Evolutionary conservation across 2,329 filamentous ascomycete species (phyloP).

Genomic region (Colletotrichum godetiae): DNA sequence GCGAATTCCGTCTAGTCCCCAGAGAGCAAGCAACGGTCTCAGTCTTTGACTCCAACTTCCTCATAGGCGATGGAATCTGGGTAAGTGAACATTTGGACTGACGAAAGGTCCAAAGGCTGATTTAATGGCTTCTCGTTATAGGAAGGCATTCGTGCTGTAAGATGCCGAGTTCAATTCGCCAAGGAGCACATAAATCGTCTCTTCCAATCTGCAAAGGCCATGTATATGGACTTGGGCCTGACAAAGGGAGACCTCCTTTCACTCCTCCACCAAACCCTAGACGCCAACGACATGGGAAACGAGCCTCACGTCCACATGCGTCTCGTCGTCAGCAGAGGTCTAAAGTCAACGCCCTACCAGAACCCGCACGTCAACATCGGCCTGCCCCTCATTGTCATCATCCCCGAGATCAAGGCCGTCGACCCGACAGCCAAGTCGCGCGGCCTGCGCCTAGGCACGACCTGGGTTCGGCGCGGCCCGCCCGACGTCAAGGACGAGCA

Average conservation of each 20-base stretch:
- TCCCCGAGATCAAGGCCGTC: conserved; percentile 43
- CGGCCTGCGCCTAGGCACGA: conserved; percentile 41
- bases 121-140: neutral
- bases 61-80: conserved; percentile 44
- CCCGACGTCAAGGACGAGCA: conserved; percentile 46
- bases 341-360: conserved; percentile 43
- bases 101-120: neutral
- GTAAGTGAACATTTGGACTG: conserved; percentile 11
- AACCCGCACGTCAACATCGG: conserved; percentile 43
- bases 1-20: conserved; percentile 39
- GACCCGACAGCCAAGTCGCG: conserved; percentile 38
- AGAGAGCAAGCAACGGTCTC: conserved; percentile 40
- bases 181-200: conserved; percentile 42
- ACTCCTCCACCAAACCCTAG: conserved; percentile 41
- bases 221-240: conserved; percentile 44
- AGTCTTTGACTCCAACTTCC: conserved; percentile 44
- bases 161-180: conserved; percentile 42
- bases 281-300: conserved; percentile 41
- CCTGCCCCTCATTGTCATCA: conserved; percentile 44
- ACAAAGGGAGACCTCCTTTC: conserved; percentile 40
- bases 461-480: conserved; percentile 44
- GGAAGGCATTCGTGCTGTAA: conserved; percentile 42
- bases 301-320: conserved; percentile 44
- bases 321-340: conserved; percentile 42
- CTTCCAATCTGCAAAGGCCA: conserved; percentile 44